Percentiles rank a stretch among this genome's conserved stretches.
These are phyloP conservation scores for Fusarium burgessii DNA, from an alignment of 2,329 filamentous ascomycete genomes.

Conservation along the genomic window DNA sequence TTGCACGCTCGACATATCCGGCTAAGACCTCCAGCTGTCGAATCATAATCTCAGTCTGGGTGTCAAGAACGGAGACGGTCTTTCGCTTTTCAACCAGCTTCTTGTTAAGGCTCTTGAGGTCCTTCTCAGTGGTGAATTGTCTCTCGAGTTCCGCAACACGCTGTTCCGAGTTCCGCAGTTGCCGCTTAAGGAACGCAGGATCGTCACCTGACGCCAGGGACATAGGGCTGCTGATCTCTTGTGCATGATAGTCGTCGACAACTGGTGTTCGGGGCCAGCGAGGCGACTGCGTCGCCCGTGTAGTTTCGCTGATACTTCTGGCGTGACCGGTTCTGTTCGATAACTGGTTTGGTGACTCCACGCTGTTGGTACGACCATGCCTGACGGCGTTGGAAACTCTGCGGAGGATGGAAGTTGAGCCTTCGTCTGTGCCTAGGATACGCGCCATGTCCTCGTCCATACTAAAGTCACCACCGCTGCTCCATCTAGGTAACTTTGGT, in stretches of 20 bases:
- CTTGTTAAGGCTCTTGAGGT: conserved; percentile 82
- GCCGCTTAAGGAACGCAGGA: conserved; percentile 74
- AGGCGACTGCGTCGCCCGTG: conserved; percentile 71
- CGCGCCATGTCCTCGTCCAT: conserved; percentile 96
- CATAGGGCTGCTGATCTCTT: conserved; percentile 79
- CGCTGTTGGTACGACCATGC: conserved; percentile 89
- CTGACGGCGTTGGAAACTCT: conserved; percentile 94
- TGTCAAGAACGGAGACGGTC: conserved; percentile 93
- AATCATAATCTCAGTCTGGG: conserved; percentile 95
- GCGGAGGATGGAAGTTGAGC: conserved; percentile 82
- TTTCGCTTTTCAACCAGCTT: conserved; percentile 93
- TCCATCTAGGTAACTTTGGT: conserved; percentile 79
- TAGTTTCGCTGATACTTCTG: conserved; percentile 76
- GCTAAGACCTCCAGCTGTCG: conserved; percentile 90
- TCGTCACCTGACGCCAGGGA: conserved; percentile 75
- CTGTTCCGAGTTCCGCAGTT: conserved; percentile 84
- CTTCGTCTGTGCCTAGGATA: conserved; percentile 83
- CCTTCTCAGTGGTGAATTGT: conserved; percentile 76
- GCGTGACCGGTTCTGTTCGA: conserved; percentile 62
- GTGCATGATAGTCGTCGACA: conserved; percentile 64
- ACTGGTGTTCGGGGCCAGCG: conserved; percentile 78
- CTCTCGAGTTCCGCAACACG: conserved; percentile 87
- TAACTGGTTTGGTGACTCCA: conserved; percentile 64
- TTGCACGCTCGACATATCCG: conserved; percentile 87
- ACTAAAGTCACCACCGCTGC: conserved; percentile 85